phyloP scores from a whole-genome alignment of 805 yeast species.

The Kurtzmaniella cleridarum region DNA sequence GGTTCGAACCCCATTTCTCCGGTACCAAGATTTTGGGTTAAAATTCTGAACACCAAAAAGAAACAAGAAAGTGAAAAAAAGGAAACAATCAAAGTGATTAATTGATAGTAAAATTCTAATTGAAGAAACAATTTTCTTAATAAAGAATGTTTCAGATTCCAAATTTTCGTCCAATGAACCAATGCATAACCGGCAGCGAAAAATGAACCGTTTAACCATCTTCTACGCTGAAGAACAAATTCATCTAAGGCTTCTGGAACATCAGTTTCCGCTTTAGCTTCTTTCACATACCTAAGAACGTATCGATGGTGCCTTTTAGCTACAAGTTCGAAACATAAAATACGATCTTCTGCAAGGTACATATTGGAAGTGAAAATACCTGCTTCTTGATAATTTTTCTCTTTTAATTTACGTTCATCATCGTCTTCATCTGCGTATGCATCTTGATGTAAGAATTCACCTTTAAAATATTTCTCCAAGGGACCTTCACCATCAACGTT shows the following conservation, averaged over 20 bases:
- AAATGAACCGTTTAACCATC: slow-evolving; percentile 97
- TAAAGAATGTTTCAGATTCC: slow-evolving; percentile 82
- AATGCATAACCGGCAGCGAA: slow-evolving; percentile 93
- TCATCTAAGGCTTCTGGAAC: slow-evolving; percentile 95
- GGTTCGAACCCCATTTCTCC: slow-evolving; percentile 57
- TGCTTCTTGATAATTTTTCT: slow-evolving; percentile 32
- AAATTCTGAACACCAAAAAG: slow-evolving; percentile 82
- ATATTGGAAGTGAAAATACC: slow-evolving; percentile 92
- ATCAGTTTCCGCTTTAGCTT: slow-evolving; percentile 91
- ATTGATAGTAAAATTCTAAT: slow-evolving; percentile 81
- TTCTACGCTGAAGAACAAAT: slow-evolving; percentile 90
- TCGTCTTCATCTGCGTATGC: slow-evolving; percentile 27
- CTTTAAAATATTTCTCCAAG: slow-evolving; percentile 83
- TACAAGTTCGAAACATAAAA: slow-evolving; percentile 91
- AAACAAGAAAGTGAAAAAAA: slow-evolving; percentile 93
- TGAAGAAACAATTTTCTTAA: slow-evolving; percentile 78
- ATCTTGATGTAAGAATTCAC: slow-evolving; percentile 72
- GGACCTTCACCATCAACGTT: slow-evolving; percentile 79
- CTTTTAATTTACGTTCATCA: slow-evolving; percentile 37
- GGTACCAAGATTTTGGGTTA: slow-evolving; percentile 73
- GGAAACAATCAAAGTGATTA: slow-evolving; percentile 68
- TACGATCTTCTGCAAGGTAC: slow-evolving; percentile 97
- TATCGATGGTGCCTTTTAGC: slow-evolving; percentile 73
- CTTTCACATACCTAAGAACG: slow-evolving; percentile 78
- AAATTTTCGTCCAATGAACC: slow-evolving; percentile 77